These are phyloP conservation scores for Ceratobasidium sp. DNA, from an alignment of 1,284 basidiomycete species.

Conservation along the genomic window DNA sequence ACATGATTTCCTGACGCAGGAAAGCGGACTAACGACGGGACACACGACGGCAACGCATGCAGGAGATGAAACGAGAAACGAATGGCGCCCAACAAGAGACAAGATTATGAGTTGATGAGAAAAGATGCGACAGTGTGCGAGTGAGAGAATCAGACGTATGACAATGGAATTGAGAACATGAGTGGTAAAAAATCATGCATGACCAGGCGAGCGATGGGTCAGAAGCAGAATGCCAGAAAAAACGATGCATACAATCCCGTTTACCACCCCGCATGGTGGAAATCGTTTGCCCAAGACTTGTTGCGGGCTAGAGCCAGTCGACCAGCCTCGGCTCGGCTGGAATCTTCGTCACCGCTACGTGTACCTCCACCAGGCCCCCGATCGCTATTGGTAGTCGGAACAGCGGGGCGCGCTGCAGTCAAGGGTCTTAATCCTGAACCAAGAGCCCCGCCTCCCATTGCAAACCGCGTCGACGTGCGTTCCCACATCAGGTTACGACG, in stretches of 20 bases:
- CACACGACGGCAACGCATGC: conserved; percentile 38
- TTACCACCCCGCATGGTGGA: conserved; percentile 75
- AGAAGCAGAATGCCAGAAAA: conserved; percentile 25
- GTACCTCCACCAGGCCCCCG: conserved; percentile 48
- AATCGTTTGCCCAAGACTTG: conserved; percentile 78
- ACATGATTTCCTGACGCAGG: conserved; percentile 40
- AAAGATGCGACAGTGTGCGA: conserved; percentile 34
- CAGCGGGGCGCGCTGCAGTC: conserved; percentile 58
- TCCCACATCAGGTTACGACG: conserved; percentile 89
- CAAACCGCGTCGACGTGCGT: conserved; percentile 60
- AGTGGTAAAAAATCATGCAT: conserved; percentile 31
- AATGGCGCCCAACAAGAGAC: conserved; percentile 18
- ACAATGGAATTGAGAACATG: conserved; percentile 9
- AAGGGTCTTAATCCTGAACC: conserved; percentile 33
- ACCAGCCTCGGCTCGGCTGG: conserved; percentile 54
- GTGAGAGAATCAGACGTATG: conserved; percentile 8
- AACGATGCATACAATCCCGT: conserved; percentile 37
- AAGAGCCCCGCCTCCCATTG: conserved; percentile 43
- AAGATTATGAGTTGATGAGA: conserved; percentile 29
- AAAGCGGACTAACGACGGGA: conserved; percentile 37
- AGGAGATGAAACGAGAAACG: neutral
- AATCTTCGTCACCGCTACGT: conserved; percentile 52
- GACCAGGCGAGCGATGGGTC: conserved; percentile 24
- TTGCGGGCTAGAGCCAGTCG: conserved; percentile 67
- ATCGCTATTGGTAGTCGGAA: conserved; percentile 62